These are phyloP conservation scores for Saraca asoca DNA, from an alignment of 331 rosid genomes.

Conservation along the genomic window DNA sequence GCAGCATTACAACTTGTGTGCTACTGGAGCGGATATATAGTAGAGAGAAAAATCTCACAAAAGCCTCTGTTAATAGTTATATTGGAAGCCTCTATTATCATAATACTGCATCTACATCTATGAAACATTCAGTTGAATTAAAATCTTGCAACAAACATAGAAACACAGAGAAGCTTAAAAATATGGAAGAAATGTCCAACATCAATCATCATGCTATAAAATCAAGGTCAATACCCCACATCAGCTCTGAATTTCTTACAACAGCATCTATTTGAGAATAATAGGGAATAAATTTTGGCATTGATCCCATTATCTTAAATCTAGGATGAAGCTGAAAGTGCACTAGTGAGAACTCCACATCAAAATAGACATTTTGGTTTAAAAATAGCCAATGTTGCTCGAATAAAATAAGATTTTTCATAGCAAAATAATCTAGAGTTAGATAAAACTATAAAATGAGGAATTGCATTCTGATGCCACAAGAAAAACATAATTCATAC, in stretches of 20 bases:
- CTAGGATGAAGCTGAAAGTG: not conserved
- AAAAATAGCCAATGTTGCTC: not conserved
- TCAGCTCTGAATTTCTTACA: no score
- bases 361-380: not conserved
- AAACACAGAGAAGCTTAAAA: not conserved
- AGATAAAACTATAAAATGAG: not conserved
- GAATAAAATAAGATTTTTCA: not conserved
- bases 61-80: no score
- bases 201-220: not conserved
- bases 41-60: not conserved
- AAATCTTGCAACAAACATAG: not conserved
- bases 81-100: no score
- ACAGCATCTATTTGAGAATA: not conserved
- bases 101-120: no score
- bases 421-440: not conserved
- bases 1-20: not conserved
- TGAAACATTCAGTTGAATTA: not conserved
- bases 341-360: no score
- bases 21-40: not conserved
- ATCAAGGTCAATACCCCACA: not conserved
- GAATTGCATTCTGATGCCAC: not conserved
- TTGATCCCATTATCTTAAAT: not conserved
- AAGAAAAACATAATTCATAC: not conserved
- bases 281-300: not conserved
- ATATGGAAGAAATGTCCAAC: not conserved